Evolutionary conservation across 1,284 basidiomycete species (phyloP), one percentile per base, ranked within the genome.

Genomic region (Salmacisia buchloeana): DNA sequence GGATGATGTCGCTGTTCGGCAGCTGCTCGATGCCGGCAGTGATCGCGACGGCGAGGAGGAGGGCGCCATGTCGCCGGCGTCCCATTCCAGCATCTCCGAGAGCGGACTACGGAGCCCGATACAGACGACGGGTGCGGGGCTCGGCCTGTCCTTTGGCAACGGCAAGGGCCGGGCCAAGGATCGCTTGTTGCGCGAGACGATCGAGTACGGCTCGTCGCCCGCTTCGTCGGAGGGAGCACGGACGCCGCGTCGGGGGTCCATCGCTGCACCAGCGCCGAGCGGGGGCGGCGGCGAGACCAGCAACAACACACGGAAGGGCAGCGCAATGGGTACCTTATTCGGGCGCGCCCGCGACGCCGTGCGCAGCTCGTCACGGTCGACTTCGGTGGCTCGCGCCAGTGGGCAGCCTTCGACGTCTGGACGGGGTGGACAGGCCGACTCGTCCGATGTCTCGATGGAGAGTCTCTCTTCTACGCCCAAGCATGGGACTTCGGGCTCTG

Each of bases 1-100:
- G 49, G 59, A 58, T 60, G 69, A 65, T 41, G 59, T 29, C 0
- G 61, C 66, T 31, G 59, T 60, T 21, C 43, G 66, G 18, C 18
- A n/a, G 41, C 15, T 43, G 41, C 41, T 43, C 18, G 41, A 43
- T 15, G 41, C n/a, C n/a, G n/a, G n/a, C n/a, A n/a, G n/a, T n/a
- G n/a, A n/a, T n/a, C n/a, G n/a, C n/a, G n/a, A n/a, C n/a, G n/a
- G n/a, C n/a, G n/a, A n/a, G n/a, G n/a, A n/a, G n/a, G n/a, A n/a
- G n/a, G n/a, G n/a, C n/a, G n/a, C n/a, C n/a, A n/a, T n/a, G n/a
- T n/a, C n/a, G n/a, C n/a, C n/a, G n/a, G n/a, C n/a, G n/a, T n/a
- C n/a, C n/a, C n/a, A n/a, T n/a, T n/a, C n/a, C n/a, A n/a, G n/a
- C n/a, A n/a, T n/a, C n/a, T n/a, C n/a, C n/a, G n/a, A n/a, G n/a